These are phyloP conservation scores for Heterobasidion annosum DNA, from an alignment of 1,284 basidiomycete genomes.

Conservation along the genomic window DNA sequence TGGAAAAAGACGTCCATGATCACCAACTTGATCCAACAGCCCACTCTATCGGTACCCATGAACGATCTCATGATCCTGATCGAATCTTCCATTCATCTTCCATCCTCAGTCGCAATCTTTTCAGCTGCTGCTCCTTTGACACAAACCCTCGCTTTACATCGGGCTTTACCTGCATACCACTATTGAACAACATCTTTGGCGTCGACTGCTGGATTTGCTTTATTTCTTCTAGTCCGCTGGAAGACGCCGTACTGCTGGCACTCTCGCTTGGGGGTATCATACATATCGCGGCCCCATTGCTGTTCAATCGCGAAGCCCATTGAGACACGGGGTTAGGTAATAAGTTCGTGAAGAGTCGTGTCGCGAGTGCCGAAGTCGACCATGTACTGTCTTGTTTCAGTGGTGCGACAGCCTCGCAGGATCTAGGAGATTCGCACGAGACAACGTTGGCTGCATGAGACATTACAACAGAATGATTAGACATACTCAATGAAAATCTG, in stretches of 20 bases:
- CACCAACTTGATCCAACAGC: too few species aligned
- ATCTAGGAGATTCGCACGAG: neutral
- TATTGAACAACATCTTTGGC: conserved; percentile 10
- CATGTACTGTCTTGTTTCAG: conserved; percentile 27
- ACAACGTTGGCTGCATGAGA: neutral
- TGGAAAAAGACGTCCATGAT: too few species aligned
- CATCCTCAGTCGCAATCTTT: conserved; percentile 45
- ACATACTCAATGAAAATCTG: conserved; percentile 38
- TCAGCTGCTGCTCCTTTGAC: conserved; percentile 53
- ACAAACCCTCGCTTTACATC: conserved; percentile 33
- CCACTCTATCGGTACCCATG: too few species aligned
- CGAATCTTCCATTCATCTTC: conserved; percentile 26
- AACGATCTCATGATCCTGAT: neutral
- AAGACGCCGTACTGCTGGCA: conserved; percentile 12
- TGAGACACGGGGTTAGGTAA: conserved; percentile 47
- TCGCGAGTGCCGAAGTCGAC: conserved; percentile 41
- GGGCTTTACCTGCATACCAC: conserved; percentile 6
- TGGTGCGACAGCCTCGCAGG: neutral
- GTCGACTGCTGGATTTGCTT: conserved; percentile 6
- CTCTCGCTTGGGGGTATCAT: conserved; percentile 18
- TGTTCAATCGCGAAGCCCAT: conserved; percentile 21
- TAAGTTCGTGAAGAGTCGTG: conserved; percentile 47
- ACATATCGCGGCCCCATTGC: conserved; percentile 13
- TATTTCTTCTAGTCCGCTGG: conserved; percentile 6
- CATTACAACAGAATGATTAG: conserved; percentile 31